Evolutionary conservation across 257 asterid genomes (phyloP).

Genomic region (Hygrophila difformis): DNA sequence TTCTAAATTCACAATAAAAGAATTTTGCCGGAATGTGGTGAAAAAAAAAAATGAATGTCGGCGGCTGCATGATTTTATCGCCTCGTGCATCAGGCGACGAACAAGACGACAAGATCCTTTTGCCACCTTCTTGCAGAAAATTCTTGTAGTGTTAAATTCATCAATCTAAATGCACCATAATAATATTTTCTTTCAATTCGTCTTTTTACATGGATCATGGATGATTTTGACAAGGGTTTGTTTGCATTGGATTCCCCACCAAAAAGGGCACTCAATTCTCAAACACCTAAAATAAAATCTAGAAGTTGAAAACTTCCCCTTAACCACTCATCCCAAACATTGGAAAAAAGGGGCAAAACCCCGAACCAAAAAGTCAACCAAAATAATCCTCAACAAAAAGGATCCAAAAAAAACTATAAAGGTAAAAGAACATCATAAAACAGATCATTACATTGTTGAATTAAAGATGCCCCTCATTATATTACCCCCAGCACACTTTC

Average conservation of each 20-base stretch:
- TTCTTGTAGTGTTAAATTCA: no score
- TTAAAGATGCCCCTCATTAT: conserved; percentile 14
- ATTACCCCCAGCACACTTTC: conserved; percentile 20
- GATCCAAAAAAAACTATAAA: not conserved
- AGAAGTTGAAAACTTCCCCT: conserved; percentile 11
- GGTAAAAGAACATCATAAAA: conserved; percentile 8
- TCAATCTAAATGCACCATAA: no score
- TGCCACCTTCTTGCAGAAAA: no score
- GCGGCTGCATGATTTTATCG: no score
- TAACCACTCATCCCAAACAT: conserved; percentile 14
- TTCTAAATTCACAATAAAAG: no score
- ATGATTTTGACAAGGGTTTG: conserved; percentile 11
- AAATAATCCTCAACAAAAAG: no score
- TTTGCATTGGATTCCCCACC: conserved; percentile 65
- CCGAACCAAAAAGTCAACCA: conserved; percentile 19
- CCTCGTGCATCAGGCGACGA: no score
- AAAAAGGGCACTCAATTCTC: conserved; percentile 27
- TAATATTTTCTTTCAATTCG: no score
- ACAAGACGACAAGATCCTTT: no score
- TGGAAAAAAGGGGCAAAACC: conserved; percentile 17
- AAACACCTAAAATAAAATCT: conserved; percentile 5
- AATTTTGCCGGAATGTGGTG: no score
- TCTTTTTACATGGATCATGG: no score
- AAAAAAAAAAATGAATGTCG: no score
- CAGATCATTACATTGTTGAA: conserved; percentile 16